Evolutionary conservation across 2,329 filamentous ascomycete genomes (phyloP).

Genomic region (Zalaria obscura): DNA sequence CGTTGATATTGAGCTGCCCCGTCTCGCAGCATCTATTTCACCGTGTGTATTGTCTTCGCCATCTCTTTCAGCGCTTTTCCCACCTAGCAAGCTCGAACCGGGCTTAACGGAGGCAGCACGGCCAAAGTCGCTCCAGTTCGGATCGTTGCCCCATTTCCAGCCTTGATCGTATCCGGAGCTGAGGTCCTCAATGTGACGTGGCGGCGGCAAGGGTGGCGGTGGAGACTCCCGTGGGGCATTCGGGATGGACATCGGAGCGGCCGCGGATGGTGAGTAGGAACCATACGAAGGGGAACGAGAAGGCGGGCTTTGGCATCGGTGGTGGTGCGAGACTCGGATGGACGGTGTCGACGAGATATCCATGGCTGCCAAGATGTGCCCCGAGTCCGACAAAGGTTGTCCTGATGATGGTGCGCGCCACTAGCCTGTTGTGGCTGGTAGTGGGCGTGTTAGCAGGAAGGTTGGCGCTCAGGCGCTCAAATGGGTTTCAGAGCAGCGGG

Average conservation of each 20-base stretch:
- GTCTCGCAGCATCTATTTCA: slow-evolving; percentile 17
- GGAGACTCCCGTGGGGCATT: slow-evolving; percentile 30
- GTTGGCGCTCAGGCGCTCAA: not conserved
- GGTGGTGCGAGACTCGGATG: slow-evolving; percentile 21
- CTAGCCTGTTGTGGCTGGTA: too few relatives aligned
- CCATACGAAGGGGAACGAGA: slow-evolving; percentile 22
- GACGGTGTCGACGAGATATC: slow-evolving; percentile 15
- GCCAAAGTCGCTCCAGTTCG: slow-evolving; percentile 32
- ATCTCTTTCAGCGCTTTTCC: slow-evolving; percentile 4
- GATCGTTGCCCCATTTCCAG: slow-evolving; percentile 48
- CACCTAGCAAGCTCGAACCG: slow-evolving; percentile 31
- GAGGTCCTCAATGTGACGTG: slow-evolving; percentile 40
- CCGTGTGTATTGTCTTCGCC: slow-evolving; percentile 10
- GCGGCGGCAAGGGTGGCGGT: slow-evolving; percentile 52
- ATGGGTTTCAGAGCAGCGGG: not conserved
- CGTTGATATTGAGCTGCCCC: slow-evolving; percentile 25
- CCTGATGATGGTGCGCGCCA: too few relatives aligned
- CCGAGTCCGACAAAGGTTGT: slow-evolving; percentile 1
- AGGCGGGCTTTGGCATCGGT: slow-evolving; percentile 21
- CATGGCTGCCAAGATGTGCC: slow-evolving; percentile 1
- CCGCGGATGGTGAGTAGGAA: slow-evolving; percentile 23
- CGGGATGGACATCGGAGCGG: slow-evolving; percentile 49
- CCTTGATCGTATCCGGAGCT: slow-evolving; percentile 44
- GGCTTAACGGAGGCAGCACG: slow-evolving; percentile 30
- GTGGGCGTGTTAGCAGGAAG: too few relatives aligned